Evolutionary conservation across 768 basidiomycete species (phyloP).

Genomic region (Suillus plorans): DNA sequence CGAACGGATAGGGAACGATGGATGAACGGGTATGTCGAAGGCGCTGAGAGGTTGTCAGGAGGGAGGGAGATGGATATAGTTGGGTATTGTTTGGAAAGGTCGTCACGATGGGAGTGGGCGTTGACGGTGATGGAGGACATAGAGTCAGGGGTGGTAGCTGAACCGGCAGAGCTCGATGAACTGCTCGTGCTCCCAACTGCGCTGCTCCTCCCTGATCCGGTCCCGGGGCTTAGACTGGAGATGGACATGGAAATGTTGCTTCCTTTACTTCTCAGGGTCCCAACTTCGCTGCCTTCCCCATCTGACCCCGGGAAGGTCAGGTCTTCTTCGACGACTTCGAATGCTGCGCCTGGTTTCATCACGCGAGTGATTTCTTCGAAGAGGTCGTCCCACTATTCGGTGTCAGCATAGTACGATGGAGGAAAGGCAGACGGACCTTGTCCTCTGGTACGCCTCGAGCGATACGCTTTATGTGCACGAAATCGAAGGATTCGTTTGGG

Average conservation of each 20-base stretch:
- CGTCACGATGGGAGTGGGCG: not conserved
- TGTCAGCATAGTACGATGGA: not conserved
- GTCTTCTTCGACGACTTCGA: conserved; percentile 79
- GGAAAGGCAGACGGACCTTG: conserved; percentile 42
- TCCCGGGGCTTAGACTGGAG: not conserved
- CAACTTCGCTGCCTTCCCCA: not conserved
- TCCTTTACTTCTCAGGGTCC: not conserved
- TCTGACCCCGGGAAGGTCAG: conserved; percentile 62
- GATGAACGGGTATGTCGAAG: not conserved
- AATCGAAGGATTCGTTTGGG: conserved; percentile 72
- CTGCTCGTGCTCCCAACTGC: not conserved
- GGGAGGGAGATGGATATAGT: not conserved
- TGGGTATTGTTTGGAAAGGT: conserved; percentile 17
- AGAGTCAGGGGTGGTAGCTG: not conserved
- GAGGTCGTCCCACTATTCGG: conserved; percentile 58
- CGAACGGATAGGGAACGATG: not conserved
- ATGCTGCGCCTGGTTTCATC: conserved; percentile 71
- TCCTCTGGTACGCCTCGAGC: conserved; percentile 62
- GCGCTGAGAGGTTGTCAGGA: not conserved
- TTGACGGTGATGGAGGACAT: not conserved
- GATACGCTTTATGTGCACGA: conserved; percentile 66
- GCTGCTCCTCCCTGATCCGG: not conserved
- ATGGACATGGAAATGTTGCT: not conserved
- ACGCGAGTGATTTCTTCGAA: conserved; percentile 71
- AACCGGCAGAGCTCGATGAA: not conserved